phyloP scores from a whole-genome alignment of 805 yeast genomes.

The Starmerella cellae region DNA sequence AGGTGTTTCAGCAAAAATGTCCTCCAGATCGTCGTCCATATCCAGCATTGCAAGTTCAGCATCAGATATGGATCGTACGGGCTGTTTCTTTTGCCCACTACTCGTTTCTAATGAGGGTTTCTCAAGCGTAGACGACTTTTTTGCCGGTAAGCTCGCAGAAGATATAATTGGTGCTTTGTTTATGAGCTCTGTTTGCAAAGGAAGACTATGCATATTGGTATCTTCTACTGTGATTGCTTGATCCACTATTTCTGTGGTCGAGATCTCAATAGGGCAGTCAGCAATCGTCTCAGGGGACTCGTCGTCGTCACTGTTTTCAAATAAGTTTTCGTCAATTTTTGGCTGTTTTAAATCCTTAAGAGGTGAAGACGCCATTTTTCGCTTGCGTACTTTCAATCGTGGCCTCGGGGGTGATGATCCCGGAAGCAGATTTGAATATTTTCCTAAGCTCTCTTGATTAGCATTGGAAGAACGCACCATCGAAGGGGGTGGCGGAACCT shows the following conservation, averaged over 20 bases:
- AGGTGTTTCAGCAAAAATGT: not conserved
- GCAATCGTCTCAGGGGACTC: not conserved
- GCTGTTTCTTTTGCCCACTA: not conserved
- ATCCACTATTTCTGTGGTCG: not conserved
- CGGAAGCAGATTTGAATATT: slow-evolving; percentile 12
- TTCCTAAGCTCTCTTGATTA: slow-evolving; percentile 10
- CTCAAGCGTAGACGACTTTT: not conserved
- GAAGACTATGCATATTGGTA: not conserved
- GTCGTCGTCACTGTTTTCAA: not conserved
- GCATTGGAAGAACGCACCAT: not conserved
- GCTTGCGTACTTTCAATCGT: slow-evolving; percentile 1
- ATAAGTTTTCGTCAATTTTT: not conserved
- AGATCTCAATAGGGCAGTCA: not conserved
- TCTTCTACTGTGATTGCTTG: not conserved
- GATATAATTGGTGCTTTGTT: not conserved
- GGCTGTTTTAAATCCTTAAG: not conserved
- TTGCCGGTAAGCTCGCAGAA: not conserved
- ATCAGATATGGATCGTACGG: not conserved
- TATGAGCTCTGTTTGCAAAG: not conserved
- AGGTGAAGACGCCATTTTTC: not conserved
- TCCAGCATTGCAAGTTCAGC: not conserved
- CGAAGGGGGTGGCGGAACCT: not conserved
- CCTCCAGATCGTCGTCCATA: slow-evolving; percentile 12
- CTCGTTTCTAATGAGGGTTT: not conserved
- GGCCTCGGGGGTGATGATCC: slow-evolving; percentile 19